Evolutionary conservation across 2,329 filamentous ascomycete species (phyloP), one percentile per base, ranked within the genome.

Genomic region (Ophiostoma sp.): DNA sequence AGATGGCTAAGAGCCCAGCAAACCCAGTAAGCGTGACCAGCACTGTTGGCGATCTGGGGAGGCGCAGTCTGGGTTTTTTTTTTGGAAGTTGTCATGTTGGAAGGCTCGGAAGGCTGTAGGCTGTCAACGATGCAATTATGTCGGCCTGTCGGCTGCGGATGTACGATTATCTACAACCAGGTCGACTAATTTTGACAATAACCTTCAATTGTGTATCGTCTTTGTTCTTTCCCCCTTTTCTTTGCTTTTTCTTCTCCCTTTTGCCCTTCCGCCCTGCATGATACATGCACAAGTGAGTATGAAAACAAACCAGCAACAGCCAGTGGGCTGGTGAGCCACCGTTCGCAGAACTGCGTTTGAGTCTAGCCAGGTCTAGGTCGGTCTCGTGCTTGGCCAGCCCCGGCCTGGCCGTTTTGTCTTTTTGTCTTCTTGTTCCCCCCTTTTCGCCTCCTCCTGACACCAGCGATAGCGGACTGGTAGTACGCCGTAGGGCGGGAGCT

Each of bases 361-460:
- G 42, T 68, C 64, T 50, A 33, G 64, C 42, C 64, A 66, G 63
- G 64, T 50, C 64, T 68, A 42, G 42, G 28, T 50, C 64, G 64
- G 64, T 68, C 64, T 68, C 64, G 25, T 50, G 42, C 42, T 50
- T 68, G 22, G 61, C 36, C 36, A 48, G 42, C 42, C 42, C 42
- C 63, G 25, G 63, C 42, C 15, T 33, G 64, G 63, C 64, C 42
- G 64, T 50, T 68, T 45, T 66, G 15, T 42, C 33, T 19, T 19
- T 9, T 50, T 50, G 6, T 36, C 25, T 5, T 55, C 9, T 28
- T 45, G 42, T 17, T 3, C 42, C 42, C 15, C 7, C 4, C 1
- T 55, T 61, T 61, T 61, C 42, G 64, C 64, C 64, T 50, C 63
- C 64, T 68, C 42, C 64, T 68, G 64, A 50, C 42, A 39, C 61